phyloP scores from a whole-genome alignment of 2,329 filamentous ascomycete species.

The Lecanosticta acicola region DNA sequence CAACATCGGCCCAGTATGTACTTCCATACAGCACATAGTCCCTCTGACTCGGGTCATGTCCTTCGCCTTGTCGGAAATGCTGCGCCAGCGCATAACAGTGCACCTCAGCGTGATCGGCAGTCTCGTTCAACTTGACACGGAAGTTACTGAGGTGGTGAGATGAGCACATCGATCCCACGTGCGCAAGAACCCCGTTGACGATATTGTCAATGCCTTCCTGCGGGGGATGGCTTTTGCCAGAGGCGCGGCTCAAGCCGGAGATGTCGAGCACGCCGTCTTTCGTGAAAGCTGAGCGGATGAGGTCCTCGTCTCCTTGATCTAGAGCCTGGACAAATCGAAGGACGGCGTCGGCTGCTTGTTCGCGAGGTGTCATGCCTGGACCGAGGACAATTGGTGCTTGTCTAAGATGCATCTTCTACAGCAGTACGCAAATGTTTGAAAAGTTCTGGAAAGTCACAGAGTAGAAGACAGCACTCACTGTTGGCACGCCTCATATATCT shows the following conservation, averaged over 20 bases:
- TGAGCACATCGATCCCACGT: conserved; percentile 3
- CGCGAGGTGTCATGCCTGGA: conserved; percentile 8
- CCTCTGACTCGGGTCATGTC: conserved; percentile 19
- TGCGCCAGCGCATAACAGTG: conserved; percentile 25
- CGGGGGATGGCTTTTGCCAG: conserved; percentile 22
- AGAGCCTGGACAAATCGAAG: conserved; percentile 27
- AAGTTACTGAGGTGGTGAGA: conserved; percentile 26
- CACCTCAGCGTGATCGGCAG: conserved; percentile 25
- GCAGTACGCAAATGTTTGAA: background rate
- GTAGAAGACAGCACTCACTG: no score
- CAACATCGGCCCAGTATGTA: conserved; percentile 29
- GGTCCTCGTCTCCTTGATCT: conserved; percentile 25
- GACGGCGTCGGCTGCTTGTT: conserved; percentile 31
- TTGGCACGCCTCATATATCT: no score
- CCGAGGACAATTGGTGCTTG: background rate
- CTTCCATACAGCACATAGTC: conserved; percentile 24
- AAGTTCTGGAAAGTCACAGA: background rate
- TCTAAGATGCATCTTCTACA: background rate
- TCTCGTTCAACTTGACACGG: conserved; percentile 30
- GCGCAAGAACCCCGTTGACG: conserved; percentile 9
- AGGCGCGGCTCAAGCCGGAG: conserved; percentile 18
- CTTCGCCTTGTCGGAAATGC: conserved; percentile 27
- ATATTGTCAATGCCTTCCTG: conserved; percentile 17
- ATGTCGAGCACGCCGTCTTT: conserved; percentile 17
- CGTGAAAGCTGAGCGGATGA: conserved; percentile 30